Percentiles rank a stretch among this genome's conserved stretches.
These are phyloP conservation scores for Eugenia klotzschiana DNA, from an alignment of 441 rosid genomes.

Conservation along the genomic window DNA sequence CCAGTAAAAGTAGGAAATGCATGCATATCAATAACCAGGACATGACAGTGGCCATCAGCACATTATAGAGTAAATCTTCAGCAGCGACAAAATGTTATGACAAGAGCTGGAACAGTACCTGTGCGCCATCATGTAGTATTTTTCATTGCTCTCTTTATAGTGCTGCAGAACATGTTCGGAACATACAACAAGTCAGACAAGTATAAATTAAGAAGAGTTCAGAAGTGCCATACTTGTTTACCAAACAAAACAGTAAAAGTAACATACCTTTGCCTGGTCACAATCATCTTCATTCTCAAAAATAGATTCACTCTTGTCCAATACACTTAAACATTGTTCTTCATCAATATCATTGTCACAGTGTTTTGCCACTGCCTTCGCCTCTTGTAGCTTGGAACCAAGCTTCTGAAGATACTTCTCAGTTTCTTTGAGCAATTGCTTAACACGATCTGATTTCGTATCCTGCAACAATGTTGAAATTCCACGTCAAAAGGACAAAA, in stretches of 20 bases:
- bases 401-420: slow-evolving; percentile 89
- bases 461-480: slow-evolving; percentile 31
- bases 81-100: neutral
- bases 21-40: neutral
- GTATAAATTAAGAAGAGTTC: neutral
- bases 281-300: slow-evolving; percentile 84
- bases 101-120: slow-evolving; percentile 27
- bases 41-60: neutral
- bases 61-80: neutral
- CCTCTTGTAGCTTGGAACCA: slow-evolving; percentile 74
- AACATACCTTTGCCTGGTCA: slow-evolving; percentile 80
- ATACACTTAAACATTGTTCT: slow-evolving; percentile 15
- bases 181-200: slow-evolving; percentile 5
- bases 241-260: slow-evolving; percentile 1
- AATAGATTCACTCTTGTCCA: slow-evolving; percentile 45
- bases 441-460: slow-evolving; percentile 94
- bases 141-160: slow-evolving; percentile 90
- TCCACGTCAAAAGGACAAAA: neutral
- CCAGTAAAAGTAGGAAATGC: neutral
- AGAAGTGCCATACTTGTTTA: neutral
- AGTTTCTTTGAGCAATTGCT: slow-evolving; percentile 80
- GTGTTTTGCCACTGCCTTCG: slow-evolving; percentile 40
- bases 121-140: slow-evolving; percentile 94
- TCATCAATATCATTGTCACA: slow-evolving; percentile 67
- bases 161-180: slow-evolving; percentile 45